Evolutionary conservation across 2,329 filamentous ascomycete genomes (phyloP), one percentile per base, ranked within the genome.

Genomic region (Endothia cerciana): DNA sequence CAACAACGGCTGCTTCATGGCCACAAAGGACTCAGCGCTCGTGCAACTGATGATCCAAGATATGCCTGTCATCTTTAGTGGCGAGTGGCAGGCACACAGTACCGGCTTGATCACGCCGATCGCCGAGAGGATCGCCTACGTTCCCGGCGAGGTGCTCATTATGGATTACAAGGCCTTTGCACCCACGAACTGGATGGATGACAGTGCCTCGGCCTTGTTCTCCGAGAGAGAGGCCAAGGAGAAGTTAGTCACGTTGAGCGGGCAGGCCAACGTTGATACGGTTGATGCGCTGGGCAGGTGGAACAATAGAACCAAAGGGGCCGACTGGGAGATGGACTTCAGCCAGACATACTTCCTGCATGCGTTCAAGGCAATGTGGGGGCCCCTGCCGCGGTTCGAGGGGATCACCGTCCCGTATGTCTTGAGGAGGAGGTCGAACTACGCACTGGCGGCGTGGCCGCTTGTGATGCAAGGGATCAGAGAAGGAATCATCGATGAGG

Each of bases 91-190:
- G 19, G 66, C 69, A 15, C 65, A 58, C 49, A 72, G 69, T 67
- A 67, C 71, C 4, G 45, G 60, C 8, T 65, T 74, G n/a, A 67
- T 75, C 30, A 74, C 73, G 2, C 66, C 70, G 55, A 65, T 74
- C 36, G 70, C 71, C 17, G 63, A 70, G 60, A 69, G 73, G 11
- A 60, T 73, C 38, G 60, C 65, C 3, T 63, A 68, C 3, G 43
- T 73, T 0, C 72, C 71, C 0, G 55, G 60, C 3, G 72, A 74
- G 66, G 72, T 75, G 22, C 69, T 74, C 28, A 69, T 74, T 51
- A 36, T 75, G 63, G 64, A 74, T 38, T 60, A 63, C 19, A 64
- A 53, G 28, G 70, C 73, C 5, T 74, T 74, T 36, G 65, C 72
- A 11, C 73, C 73, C 1, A 67, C 67, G 7, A 68, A 69, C 30